These are phyloP conservation scores for Cladophialophora immunda DNA, from an alignment of 2,329 filamentous ascomycete species.

Conservation along the genomic window DNA sequence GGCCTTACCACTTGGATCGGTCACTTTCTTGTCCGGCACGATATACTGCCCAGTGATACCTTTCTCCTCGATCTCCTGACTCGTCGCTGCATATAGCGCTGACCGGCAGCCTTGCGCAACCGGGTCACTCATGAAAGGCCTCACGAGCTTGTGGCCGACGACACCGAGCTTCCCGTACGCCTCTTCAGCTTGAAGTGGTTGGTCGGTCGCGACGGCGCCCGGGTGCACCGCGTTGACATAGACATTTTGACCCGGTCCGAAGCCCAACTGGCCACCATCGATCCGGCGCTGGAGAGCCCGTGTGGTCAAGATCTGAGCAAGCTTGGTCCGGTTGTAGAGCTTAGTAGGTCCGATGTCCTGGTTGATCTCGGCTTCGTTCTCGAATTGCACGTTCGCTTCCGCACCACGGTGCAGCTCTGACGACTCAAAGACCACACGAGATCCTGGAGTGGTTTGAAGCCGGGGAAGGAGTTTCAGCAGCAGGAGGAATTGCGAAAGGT, in stretches of 20 bases:
- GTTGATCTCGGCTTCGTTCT: constrained; percentile 58
- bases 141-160: constrained; percentile 53
- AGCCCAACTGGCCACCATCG: constrained; percentile 49
- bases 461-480: constrained; percentile 56
- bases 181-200: constrained; percentile 59
- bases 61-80: constrained; percentile 53
- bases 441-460: constrained; percentile 55
- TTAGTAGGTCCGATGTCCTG: constrained; percentile 57
- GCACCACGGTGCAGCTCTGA: constrained; percentile 58
- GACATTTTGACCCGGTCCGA: constrained; percentile 30
- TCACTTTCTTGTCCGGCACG: constrained; percentile 59
- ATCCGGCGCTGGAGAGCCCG: constrained; percentile 53
- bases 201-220: constrained; percentile 58
- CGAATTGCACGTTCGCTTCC: constrained; percentile 51
- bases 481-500: constrained; percentile 60
- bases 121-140: constrained; percentile 61
- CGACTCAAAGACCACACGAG: constrained; percentile 59
- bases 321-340: constrained; percentile 61
- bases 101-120: constrained; percentile 58
- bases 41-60: constrained; percentile 58
- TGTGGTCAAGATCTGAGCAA: constrained; percentile 59
- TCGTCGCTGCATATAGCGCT: constrained; percentile 59
- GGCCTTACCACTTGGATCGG: constrained; percentile 53
- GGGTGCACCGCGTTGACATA: constrained; percentile 62
- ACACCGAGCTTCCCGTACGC: constrained; percentile 59